phyloP scores from a whole-genome alignment of 805 yeast species.

The Henningerozyma blattae region DNA sequence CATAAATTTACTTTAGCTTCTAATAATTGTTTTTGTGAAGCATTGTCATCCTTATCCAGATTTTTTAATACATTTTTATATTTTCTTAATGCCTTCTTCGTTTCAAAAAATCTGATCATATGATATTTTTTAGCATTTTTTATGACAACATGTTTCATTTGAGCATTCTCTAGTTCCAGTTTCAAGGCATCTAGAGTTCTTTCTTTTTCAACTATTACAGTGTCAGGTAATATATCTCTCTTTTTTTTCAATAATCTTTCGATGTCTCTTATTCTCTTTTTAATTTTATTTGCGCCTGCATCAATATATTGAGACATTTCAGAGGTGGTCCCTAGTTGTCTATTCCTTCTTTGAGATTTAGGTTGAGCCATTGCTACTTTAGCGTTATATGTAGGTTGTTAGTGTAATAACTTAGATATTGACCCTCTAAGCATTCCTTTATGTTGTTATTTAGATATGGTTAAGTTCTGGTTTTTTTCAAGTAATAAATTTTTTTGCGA shows the following conservation, averaged over 20 bases:
- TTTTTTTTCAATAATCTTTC: conserved; percentile 49
- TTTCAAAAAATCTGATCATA: conserved; percentile 87
- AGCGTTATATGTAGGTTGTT: too few species aligned
- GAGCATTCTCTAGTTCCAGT: conserved; percentile 42
- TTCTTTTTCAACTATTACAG: conserved; percentile 57
- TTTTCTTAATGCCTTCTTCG: conserved; percentile 67
- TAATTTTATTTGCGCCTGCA: conserved; percentile 43
- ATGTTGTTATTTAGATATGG: too few species aligned
- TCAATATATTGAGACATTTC: conserved; percentile 27
- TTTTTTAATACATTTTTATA: conserved; percentile 38
- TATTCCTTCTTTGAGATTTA: conserved; percentile 6
- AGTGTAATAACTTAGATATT: too few species aligned
- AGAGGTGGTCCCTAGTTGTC: conserved; percentile 16
- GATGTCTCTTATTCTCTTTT: conserved; percentile 78
- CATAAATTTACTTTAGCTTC: conserved; percentile 60
- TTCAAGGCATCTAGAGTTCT: conserved; percentile 58
- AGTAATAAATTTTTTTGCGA: too few species aligned
- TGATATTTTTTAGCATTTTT: conserved; percentile 65
- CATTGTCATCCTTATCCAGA: conserved; percentile 13
- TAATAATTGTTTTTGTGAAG: conserved; percentile 19
- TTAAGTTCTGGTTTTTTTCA: too few species aligned
- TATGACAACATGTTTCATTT: conserved; percentile 33
- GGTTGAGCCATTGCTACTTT: conserved; percentile 1
- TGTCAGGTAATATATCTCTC: conserved; percentile 50
- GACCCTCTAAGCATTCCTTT: too few species aligned